phyloP scores from a whole-genome alignment of 805 yeast genomes.

The Zygosaccharomyces bailii region DNA sequence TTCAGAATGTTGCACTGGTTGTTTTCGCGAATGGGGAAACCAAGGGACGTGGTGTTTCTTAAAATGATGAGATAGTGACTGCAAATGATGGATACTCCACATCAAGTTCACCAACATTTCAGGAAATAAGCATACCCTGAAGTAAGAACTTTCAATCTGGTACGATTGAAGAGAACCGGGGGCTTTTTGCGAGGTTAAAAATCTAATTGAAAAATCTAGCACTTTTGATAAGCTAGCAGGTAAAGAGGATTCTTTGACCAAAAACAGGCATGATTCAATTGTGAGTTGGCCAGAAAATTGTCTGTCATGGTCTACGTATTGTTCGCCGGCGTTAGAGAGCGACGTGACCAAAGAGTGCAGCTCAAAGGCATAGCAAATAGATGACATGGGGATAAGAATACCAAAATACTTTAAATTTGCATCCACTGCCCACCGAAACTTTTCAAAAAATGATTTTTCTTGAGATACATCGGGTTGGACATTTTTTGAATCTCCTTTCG shows the following conservation, averaged over 20 bases:
- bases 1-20: conserved; percentile 12
- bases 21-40: conserved; percentile 3
- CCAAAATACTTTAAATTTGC: conserved; percentile 30
- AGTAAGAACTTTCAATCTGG: conserved; percentile 56
- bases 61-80: conserved; percentile 18
- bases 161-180: conserved; percentile 40
- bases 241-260: conserved; percentile 31
- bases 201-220: conserved; percentile 46
- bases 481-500: background rate
- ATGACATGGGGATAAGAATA: conserved; percentile 27
- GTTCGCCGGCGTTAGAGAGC: conserved; percentile 16
- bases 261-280: conserved; percentile 29
- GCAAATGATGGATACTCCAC: conserved; percentile 28
- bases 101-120: conserved; percentile 42
- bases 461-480: background rate
- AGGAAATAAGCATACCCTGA: conserved; percentile 57
- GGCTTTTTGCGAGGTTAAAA: conserved; percentile 39
- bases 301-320: conserved; percentile 7
- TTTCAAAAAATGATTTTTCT: background rate
- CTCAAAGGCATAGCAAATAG: conserved; percentile 31
- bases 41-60: conserved; percentile 19
- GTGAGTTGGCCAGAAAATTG: conserved; percentile 27
- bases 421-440: conserved; percentile 21
- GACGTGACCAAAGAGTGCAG: conserved; percentile 24
- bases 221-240: conserved; percentile 41